Percentiles rank a stretch among this genome's conserved stretches.
Conservation (phyloP, 164 flowering plant species). For the Akebia trifoliata region DNA sequence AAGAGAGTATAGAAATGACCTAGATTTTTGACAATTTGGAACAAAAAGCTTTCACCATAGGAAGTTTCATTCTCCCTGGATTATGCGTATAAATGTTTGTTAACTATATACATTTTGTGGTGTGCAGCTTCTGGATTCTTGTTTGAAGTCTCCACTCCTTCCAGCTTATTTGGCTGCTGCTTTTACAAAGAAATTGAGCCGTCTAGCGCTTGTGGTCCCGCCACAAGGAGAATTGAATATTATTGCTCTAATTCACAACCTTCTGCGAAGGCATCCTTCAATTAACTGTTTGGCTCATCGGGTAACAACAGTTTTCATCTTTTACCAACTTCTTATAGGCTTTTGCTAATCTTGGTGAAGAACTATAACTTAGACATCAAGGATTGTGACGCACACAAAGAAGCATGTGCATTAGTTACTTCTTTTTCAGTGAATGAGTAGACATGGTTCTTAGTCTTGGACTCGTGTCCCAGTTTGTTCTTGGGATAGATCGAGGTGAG, state of each 20-base stretch:
- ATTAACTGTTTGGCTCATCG: slow-evolving; percentile 79
- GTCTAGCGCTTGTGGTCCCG: slow-evolving; percentile 71
- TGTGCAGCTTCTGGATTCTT: slow-evolving; percentile 86
- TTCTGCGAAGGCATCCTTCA: slow-evolving; percentile 88
- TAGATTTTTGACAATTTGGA: background rate
- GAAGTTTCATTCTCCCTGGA: background rate
- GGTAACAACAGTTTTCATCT: slow-evolving; percentile 34
- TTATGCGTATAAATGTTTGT: background rate
- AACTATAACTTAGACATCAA: background rate
- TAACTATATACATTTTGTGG: slow-evolving; percentile 3
- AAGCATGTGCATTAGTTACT: too few species aligned
- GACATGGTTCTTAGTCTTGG: too few species aligned
- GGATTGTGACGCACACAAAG: background rate
- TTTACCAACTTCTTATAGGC: background rate
- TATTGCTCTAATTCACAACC: slow-evolving; percentile 80
- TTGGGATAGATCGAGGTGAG: too few species aligned
- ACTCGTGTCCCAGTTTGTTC: too few species aligned
- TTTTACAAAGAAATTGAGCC: slow-evolving; percentile 84
- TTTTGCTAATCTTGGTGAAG: background rate
- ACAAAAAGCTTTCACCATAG: background rate
- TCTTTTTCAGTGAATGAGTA: too few species aligned
- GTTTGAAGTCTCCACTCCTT: slow-evolving; percentile 87
- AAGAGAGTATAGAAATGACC: background rate
- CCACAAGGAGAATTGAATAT: slow-evolving; percentile 81
- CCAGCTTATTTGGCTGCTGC: slow-evolving; percentile 97